A percentile compares a stretch with the other conserved stretches of the same genome.
Evolutionary conservation across 2,329 filamentous ascomycete species (phyloP).

Genomic region (Clonostachys rhizophaga): DNA sequence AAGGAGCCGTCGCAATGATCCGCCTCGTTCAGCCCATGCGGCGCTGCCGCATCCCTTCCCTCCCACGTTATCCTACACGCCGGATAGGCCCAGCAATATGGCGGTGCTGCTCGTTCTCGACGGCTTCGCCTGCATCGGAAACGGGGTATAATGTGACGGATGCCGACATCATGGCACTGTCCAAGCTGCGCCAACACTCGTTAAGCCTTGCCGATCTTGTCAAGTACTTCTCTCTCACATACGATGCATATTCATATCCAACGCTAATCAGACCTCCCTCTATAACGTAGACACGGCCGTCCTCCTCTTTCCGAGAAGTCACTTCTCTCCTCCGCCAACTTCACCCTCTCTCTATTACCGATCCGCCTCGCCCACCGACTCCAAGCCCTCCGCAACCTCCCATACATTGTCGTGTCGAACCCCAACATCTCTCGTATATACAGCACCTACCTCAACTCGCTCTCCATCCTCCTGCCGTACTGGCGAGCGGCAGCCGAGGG

Average conservation of each 20-base stretch:
- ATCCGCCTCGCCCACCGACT: slow-evolving; percentile 92
- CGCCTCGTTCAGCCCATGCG: neutral
- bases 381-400: slow-evolving; percentile 85
- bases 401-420: slow-evolving; percentile 98
- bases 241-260: neutral
- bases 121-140: no score
- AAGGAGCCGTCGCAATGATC: neutral
- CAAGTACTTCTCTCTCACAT: slow-evolving; percentile 50
- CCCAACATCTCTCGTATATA: slow-evolving; percentile 92
- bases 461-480: slow-evolving; percentile 87
- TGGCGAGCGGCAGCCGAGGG: slow-evolving; percentile 40
- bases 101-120: neutral
- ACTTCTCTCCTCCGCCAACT: slow-evolving; percentile 87
- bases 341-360: slow-evolving; percentile 87
- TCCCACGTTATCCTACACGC: no score
- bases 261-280: neutral
- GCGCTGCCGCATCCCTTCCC: neutral
- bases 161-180: slow-evolving; percentile 74
- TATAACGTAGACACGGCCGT: slow-evolving; percentile 56
- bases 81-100: no score
- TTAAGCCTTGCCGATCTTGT: slow-evolving; percentile 86
- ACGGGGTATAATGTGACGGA: slow-evolving; percentile 45
- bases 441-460: slow-evolving; percentile 90
- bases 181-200: slow-evolving; percentile 72
- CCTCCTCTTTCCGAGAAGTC: slow-evolving; percentile 78